A percentile compares a stretch with the other conserved stretches of the same genome.
Evolutionary conservation across 495 filamentous ascomycete species (phyloP).

Genomic region (Aspergillus cavernicola): DNA sequence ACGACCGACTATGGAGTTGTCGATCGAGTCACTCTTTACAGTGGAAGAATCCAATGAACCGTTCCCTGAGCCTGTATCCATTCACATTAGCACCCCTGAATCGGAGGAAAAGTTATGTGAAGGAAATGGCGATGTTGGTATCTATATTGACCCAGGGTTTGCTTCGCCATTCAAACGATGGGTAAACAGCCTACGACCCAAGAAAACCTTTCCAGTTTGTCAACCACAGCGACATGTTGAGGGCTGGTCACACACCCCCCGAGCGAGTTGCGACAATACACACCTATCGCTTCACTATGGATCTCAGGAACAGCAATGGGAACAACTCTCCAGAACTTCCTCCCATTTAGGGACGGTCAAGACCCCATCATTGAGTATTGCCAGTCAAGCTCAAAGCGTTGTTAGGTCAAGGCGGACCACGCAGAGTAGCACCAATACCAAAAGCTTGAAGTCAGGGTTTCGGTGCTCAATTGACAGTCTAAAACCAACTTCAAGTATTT

Average conservation of each 20-base stretch:
- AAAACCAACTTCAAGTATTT: conserved; percentile 46
- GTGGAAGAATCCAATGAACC: conserved; percentile 17
- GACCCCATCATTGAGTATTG: conserved; percentile 69
- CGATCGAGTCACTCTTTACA: neutral
- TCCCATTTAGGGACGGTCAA: conserved; percentile 73
- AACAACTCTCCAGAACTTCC: conserved; percentile 67
- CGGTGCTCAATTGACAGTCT: conserved; percentile 67
- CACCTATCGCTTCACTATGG: conserved; percentile 20
- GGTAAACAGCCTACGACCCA: conserved; percentile 51
- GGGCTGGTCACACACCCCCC: conserved; percentile 43
- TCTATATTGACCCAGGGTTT: conserved; percentile 7
- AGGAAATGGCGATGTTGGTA: neutral
- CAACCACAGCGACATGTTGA: conserved; percentile 31
- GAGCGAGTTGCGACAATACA: conserved; percentile 21
- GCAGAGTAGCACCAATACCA: conserved; percentile 42
- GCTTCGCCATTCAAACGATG: conserved; percentile 48
- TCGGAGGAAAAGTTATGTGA: conserved; percentile 3
- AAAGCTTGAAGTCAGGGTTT: conserved; percentile 51
- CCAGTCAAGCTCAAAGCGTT: conserved; percentile 65
- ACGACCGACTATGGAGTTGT: neutral
- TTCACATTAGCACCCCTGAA: conserved; percentile 1
- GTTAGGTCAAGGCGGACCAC: conserved; percentile 55
- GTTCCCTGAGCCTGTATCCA: neutral
- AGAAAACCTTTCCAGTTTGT: conserved; percentile 26
- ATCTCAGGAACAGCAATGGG: conserved; percentile 37